Evolutionary conservation across 805 yeast genomes (phyloP).

Genomic region (Myxozyma vanderwaltii): DNA sequence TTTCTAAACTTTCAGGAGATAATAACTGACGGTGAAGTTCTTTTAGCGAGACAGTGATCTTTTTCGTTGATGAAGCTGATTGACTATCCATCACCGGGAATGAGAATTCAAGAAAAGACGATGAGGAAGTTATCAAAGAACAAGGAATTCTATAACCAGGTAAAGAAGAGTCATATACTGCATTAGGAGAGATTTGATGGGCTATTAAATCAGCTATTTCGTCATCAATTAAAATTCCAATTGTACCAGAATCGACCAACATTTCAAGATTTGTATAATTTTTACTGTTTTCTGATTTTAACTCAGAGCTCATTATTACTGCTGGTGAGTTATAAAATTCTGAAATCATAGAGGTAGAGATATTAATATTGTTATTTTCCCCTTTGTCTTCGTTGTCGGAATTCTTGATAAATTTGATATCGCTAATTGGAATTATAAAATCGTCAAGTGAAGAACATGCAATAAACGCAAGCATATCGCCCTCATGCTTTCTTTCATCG

Average conservation of each 20-base stretch:
- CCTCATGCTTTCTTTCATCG: constrained; percentile 15
- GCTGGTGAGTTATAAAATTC: too few relatives aligned
- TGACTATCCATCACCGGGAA: constrained; percentile 1
- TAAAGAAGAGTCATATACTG: constrained; percentile 19
- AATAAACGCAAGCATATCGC: constrained; percentile 18
- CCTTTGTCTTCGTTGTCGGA: too few relatives aligned
- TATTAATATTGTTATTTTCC: too few relatives aligned
- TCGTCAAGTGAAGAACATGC: constrained; percentile 20
- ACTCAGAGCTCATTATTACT: too few relatives aligned
- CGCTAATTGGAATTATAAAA: constrained; percentile 4
- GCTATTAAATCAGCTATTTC: constrained; percentile 27
- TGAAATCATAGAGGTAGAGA: too few relatives aligned
- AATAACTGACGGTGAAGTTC: constrained; percentile 16
- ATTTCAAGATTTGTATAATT: constrained; percentile 3
- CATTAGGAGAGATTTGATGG: constrained; percentile 4
- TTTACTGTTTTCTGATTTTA: not conserved
- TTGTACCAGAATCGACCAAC: constrained; percentile 29
- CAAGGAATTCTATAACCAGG: constrained; percentile 31
- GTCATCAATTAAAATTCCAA: constrained; percentile 21
- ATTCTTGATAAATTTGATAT: constrained; percentile 5
- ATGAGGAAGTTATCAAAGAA: not conserved
- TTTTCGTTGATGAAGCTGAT: not conserved
- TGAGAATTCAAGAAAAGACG: constrained; percentile 1
- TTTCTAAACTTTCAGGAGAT: not conserved
- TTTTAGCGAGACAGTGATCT: constrained; percentile 13